Conservation (phyloP, 2,329 filamentous ascomycete genomes). For the Talaromyces funiculosus region DNA sequence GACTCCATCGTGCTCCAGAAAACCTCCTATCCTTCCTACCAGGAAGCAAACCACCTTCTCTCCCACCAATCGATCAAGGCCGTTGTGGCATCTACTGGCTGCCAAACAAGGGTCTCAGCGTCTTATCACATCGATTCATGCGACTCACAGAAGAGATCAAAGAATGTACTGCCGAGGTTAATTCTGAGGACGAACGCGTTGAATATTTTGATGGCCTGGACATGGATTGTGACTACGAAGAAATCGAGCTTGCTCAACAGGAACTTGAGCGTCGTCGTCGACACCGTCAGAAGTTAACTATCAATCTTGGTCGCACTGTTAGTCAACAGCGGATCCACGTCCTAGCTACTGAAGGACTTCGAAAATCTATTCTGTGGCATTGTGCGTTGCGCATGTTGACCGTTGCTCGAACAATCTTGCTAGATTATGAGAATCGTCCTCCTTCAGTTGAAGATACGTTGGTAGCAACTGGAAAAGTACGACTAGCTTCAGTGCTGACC, state of each 20-base stretch:
- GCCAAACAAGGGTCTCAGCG: constrained; percentile 20
- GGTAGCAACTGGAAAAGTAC: not conserved
- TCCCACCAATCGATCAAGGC: constrained; percentile 13
- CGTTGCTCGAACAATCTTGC: constrained; percentile 24
- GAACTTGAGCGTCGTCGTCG: constrained; percentile 18
- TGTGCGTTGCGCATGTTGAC: constrained; percentile 26
- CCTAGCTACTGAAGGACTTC: constrained; percentile 22
- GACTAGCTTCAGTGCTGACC: not conserved
- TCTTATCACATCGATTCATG: not conserved
- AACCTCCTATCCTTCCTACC: constrained; percentile 28
- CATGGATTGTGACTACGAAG: constrained; percentile 14
- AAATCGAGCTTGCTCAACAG: not conserved
- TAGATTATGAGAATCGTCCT: constrained; percentile 24
- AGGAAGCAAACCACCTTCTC: constrained; percentile 20
- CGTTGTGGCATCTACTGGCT: constrained; percentile 27
- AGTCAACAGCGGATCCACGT: constrained; percentile 28
- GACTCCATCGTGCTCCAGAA: constrained; percentile 24
- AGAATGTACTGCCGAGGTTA: not conserved
- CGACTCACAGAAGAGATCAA: not conserved
- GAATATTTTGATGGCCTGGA: not conserved
- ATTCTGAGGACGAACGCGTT: not conserved
- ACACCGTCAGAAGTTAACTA: constrained; percentile 20
- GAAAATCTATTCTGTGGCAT: constrained; percentile 24
- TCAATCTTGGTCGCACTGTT: constrained; percentile 22
- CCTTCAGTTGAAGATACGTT: constrained; percentile 2